Base-by-base conservation (phyloP, 441 rosid genomes). In the Erodium texanum region DNA sequence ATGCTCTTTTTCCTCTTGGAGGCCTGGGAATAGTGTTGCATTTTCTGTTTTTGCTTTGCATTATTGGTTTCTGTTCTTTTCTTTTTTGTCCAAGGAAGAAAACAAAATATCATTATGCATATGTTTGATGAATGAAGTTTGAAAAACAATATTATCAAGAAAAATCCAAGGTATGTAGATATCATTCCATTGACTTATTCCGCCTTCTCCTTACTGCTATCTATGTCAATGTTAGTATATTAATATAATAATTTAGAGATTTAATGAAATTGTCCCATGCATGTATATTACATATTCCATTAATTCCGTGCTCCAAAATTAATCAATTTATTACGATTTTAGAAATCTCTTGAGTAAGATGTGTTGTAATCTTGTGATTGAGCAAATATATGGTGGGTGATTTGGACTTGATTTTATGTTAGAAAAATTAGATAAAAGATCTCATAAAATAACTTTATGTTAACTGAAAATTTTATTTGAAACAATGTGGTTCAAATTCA, bases 151-250 rank as follows among this genome's bases (percentile, higher is more conserved):
- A 6, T n/a, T 24, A 18, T 56, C 62, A 56, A 22, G 10, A 56
- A 56, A 56, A 56, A 56, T 56, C 22, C 24, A 7, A 56, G 62
- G 62, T n/a, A 56, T 20, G 10, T 56, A 18, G 62, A 19, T 56
- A 19, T 56, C 24, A 56, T 56, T 56, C 19, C 24, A 56, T 56
- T 56, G 62, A 56, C 62, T 56, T 56, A 3, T 19, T 56, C 24
- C 62, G 19, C 22, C 62, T 19, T 56, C 23, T 19, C 62, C 11
- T 19, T 56, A 56, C 23, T 56, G 24, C 62, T 22, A 18, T 56
- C 62, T 56, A 56, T 56, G 62, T 56, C 62, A 56, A 56, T 19
- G 10, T 22, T 56, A 56, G 24, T 7, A 56, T 56, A 56, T 56
- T 7, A 56, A 56, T 56, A 19, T 8, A 56, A 56, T 56, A 56